Conservation (phyloP, 495 filamentous ascomycete species). For the Xylaria acuta region DNA sequence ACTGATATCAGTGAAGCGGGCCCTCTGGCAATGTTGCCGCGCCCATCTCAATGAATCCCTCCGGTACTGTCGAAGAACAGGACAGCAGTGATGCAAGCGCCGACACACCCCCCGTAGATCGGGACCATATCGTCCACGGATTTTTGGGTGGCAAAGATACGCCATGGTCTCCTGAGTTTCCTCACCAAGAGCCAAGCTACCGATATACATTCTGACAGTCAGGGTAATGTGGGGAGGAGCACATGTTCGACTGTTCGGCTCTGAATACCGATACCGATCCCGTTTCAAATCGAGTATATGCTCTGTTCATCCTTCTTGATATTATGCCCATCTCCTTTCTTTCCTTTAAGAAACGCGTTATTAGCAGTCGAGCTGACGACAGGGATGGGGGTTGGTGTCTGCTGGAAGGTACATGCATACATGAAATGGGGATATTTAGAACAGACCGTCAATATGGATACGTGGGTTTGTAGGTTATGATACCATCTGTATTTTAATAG, state of each 20-base stretch:
- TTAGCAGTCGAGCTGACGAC: not conserved
- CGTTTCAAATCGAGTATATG: not conserved
- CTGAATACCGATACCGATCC: not conserved
- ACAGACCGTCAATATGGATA: not conserved
- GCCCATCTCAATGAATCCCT: not conserved
- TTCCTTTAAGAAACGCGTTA: not conserved
- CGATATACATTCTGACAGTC: not conserved
- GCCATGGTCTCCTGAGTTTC: slow-evolving; percentile 14
- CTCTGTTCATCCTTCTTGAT: not conserved
- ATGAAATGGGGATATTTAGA: not conserved
- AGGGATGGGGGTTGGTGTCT: not conserved
- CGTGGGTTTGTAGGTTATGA: not conserved
- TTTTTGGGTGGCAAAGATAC: not conserved
- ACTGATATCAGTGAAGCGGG: slow-evolving; percentile 4
- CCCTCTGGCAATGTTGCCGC: not conserved
- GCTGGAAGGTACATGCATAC: not conserved
- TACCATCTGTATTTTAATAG: not conserved
- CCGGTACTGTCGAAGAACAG: not conserved
- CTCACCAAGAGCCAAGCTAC: not conserved
- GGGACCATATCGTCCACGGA: not conserved
- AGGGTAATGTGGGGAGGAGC: not conserved
- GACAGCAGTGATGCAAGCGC: not conserved
- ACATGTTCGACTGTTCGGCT: not conserved
- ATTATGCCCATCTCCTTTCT: not conserved
- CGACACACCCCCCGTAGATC: not conserved